Evolutionary conservation across 1,284 basidiomycete genomes (phyloP).

Genomic region (Tetrapyrgos nigripes): DNA sequence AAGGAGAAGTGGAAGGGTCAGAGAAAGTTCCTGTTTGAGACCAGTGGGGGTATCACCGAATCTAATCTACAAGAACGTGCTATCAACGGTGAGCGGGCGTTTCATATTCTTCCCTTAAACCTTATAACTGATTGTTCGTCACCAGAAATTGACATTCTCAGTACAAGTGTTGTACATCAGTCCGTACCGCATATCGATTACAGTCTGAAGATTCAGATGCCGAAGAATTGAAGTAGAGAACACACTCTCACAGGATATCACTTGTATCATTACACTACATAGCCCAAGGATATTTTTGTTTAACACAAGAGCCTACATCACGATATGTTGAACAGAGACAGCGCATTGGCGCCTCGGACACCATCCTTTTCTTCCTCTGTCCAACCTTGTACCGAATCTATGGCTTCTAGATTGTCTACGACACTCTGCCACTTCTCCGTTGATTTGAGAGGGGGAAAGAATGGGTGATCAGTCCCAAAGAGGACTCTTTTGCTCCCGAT

Average conservation of each 20-base stretch:
- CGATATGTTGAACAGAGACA: constrained; percentile 60
- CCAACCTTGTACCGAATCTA: constrained; percentile 71
- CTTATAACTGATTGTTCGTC: constrained; percentile 6
- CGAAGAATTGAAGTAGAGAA: constrained; percentile 31
- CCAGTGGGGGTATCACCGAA: constrained; percentile 93
- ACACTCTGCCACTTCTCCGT: constrained; percentile 84
- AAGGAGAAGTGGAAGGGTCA: constrained; percentile 81
- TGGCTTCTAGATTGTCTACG: constrained; percentile 82
- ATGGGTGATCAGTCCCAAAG: constrained; percentile 90
- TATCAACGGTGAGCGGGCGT: constrained; percentile 66
- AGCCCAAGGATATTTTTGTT: not conserved
- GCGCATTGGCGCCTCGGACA: constrained; percentile 75
- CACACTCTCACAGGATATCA: too few species aligned
- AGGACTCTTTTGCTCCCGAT: constrained; percentile 67
- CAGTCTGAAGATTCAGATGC: constrained; percentile 89
- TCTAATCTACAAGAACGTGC: constrained; percentile 77
- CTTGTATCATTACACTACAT: not conserved
- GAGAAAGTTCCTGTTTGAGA: constrained; percentile 88
- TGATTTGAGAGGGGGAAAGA: constrained; percentile 81
- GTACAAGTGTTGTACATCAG: constrained; percentile 93
- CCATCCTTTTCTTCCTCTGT: constrained; percentile 61
- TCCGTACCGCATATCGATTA: constrained; percentile 93
- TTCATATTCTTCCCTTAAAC: not conserved
- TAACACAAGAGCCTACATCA: not conserved
- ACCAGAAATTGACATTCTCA: constrained; percentile 93